phyloP scores from a whole-genome alignment of 768 basidiomycete genomes.

The Mycena olivaceomarginata region DNA sequence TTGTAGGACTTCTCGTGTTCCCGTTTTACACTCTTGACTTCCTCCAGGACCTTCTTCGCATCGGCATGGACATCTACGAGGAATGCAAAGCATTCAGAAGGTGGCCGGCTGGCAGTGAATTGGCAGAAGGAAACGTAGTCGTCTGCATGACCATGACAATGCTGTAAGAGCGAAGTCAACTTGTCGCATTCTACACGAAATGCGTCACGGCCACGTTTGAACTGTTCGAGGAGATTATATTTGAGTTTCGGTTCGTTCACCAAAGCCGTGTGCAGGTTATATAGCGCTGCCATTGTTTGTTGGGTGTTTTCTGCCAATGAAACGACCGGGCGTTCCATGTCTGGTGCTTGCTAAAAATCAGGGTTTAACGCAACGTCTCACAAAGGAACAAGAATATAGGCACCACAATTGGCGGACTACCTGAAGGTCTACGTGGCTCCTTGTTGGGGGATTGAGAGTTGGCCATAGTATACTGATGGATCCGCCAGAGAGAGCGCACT shows the following conservation, averaged over 20 bases:
- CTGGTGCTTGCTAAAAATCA: background rate
- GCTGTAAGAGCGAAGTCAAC: background rate
- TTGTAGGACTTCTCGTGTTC: background rate
- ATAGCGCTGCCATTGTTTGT: background rate
- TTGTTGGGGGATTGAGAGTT: constrained; percentile 1
- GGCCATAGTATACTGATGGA: background rate
- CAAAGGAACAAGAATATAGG: background rate
- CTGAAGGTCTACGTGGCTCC: background rate
- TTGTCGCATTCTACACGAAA: background rate
- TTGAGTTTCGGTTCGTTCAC: background rate
- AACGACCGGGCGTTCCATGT: background rate
- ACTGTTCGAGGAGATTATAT: background rate
- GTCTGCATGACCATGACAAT: background rate
- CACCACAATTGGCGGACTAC: background rate
- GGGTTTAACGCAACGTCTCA: background rate
- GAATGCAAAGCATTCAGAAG: background rate
- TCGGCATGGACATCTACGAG: background rate
- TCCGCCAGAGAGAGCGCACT: background rate
- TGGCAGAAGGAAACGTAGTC: constrained; percentile 1
- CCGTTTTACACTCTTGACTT: background rate
- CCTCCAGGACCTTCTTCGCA: background rate
- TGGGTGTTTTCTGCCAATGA: background rate
- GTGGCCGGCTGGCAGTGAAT: background rate
- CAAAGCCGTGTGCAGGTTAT: background rate
- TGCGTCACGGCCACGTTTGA: background rate